Conservation (phyloP, 441 rosid genomes). For the Gossypium schwendimanii region DNA sequence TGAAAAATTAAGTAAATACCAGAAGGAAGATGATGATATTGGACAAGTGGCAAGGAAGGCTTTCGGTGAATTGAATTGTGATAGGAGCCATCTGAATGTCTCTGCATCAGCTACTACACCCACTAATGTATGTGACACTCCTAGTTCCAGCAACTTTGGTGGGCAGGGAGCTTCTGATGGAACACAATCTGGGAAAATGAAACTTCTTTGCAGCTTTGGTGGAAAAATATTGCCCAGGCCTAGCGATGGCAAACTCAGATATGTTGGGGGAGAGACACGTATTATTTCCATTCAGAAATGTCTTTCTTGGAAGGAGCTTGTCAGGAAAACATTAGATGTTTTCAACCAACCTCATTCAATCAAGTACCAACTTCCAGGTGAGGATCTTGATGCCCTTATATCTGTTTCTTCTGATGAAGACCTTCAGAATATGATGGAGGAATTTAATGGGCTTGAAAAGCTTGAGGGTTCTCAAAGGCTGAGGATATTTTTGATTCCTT, state of each 20-base stretch:
- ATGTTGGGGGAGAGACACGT: conserved; percentile 57
- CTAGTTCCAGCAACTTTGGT: conserved; percentile 24
- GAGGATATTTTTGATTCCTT: conserved; percentile 45
- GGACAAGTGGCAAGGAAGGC: conserved; percentile 33
- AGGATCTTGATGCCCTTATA: conserved; percentile 57
- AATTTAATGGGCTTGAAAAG: conserved; percentile 41
- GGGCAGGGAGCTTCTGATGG: conserved; percentile 26
- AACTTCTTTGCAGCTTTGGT: conserved; percentile 54
- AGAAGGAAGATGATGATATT: conserved; percentile 30
- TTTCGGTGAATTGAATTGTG: conserved; percentile 36
- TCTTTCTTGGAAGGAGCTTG: conserved; percentile 44
- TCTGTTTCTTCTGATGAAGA: conserved; percentile 56
- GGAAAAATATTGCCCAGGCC: conserved; percentile 55
- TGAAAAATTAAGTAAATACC: conserved; percentile 31
- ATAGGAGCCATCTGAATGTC: conserved; percentile 23
- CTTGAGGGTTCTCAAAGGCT: conserved; percentile 44
- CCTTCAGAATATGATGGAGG: conserved; percentile 60
- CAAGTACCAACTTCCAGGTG: conserved; percentile 71
- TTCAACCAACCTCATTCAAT: conserved; percentile 43
- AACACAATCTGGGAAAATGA: conserved; percentile 37
- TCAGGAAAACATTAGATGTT: conserved; percentile 35
- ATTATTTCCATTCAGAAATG: conserved; percentile 36
- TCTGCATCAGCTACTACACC: conserved; percentile 24
- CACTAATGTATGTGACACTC: conserved; percentile 21
- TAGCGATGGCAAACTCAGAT: conserved; percentile 48